phyloP scores from a whole-genome alignment of 345 rosid genomes.

The Raphanus raphanistrum region DNA sequence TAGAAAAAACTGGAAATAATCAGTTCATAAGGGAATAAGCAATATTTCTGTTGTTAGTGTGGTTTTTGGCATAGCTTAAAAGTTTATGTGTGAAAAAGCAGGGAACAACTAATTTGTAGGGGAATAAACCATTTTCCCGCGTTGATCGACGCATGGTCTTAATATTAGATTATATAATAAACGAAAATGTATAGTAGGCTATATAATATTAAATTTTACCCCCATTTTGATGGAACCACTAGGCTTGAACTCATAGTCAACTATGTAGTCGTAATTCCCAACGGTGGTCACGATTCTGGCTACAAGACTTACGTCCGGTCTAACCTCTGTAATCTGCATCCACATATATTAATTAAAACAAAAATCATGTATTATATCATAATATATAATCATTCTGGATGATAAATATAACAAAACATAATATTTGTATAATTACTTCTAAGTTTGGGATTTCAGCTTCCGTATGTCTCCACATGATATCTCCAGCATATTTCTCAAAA shows the following conservation, averaged over 20 bases:
- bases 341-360: background rate
- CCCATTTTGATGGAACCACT: conserved; percentile 56
- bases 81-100: too few relatives aligned
- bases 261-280: conserved; percentile 49
- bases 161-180: too few relatives aligned
- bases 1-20: too few relatives aligned
- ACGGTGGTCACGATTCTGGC: conserved; percentile 53
- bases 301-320: conserved; percentile 55
- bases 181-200: too few relatives aligned
- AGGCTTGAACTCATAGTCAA: conserved; percentile 54
- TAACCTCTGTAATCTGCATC: conserved; percentile 51
- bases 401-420: background rate
- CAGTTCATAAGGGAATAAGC: too few relatives aligned
- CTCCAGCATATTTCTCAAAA: conserved; percentile 59
- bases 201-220: too few relatives aligned
- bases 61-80: too few relatives aligned
- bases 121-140: too few relatives aligned
- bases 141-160: too few relatives aligned
- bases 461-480: conserved; percentile 41
- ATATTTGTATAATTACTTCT: conserved; percentile 22
- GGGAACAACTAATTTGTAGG: too few relatives aligned
- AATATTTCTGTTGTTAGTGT: too few relatives aligned
- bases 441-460: conserved; percentile 32
- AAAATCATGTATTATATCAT: background rate
- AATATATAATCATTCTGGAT: background rate